Percentiles rank a stretch among this genome's conserved stretches.
phyloP scores from a whole-genome alignment of 768 basidiomycete genomes.

The Terana coerulea region DNA sequence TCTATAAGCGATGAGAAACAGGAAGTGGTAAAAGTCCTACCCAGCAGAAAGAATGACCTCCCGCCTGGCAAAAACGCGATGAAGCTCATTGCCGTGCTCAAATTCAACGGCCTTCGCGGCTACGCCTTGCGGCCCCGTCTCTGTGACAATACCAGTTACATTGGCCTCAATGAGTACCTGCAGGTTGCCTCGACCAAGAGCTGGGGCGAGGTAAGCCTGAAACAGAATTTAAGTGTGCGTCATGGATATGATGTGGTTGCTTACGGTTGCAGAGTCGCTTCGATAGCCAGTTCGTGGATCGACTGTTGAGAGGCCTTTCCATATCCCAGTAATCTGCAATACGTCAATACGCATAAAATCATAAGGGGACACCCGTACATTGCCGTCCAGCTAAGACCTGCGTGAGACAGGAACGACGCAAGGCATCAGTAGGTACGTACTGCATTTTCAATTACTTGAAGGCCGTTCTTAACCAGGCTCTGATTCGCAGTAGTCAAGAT shows the following conservation, averaged over 20 bases:
- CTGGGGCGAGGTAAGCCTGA: conserved; percentile 17
- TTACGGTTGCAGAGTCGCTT: not conserved
- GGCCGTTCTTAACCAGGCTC: not conserved
- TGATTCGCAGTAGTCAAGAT: too few species aligned
- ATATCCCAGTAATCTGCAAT: not conserved
- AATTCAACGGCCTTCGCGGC: conserved; percentile 48
- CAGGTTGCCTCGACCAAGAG: conserved; percentile 27
- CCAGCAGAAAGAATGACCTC: conserved; percentile 40
- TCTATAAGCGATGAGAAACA: not conserved
- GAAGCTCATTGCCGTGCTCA: conserved; percentile 23
- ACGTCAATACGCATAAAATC: not conserved
- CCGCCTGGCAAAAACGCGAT: conserved; percentile 36
- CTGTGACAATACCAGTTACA: conserved; percentile 25
- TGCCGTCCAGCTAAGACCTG: too few species aligned
- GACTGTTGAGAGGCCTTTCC: not conserved
- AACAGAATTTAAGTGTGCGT: conserved; percentile 8
- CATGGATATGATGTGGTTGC: conserved; percentile 8
- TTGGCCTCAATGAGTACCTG: conserved; percentile 24
- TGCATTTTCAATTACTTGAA: not conserved
- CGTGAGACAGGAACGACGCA: too few species aligned
- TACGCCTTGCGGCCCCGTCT: conserved; percentile 16
- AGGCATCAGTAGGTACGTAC: too few species aligned
- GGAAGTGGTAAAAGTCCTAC: not conserved
- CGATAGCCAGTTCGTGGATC: not conserved
- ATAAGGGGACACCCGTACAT: not conserved